phyloP scores from a whole-genome alignment of 768 basidiomycete species.

The Mycena kentingensis region DNA sequence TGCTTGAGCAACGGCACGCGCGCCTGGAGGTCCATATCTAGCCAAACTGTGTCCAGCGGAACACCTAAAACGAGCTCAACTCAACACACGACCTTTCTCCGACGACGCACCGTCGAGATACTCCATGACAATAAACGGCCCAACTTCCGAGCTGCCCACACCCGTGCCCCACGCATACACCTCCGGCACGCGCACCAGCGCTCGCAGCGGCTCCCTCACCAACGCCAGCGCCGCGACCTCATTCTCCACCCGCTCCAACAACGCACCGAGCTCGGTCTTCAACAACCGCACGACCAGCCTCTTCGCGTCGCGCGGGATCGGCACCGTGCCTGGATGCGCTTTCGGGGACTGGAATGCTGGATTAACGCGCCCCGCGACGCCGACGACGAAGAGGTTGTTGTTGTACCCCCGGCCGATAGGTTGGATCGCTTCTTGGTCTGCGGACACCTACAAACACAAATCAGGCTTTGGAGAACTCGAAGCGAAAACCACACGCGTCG shows the following conservation, averaged over 20 bases:
- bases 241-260: conserved; percentile 14
- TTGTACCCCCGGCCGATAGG: conserved; percentile 8
- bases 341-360: neutral
- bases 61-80: neutral
- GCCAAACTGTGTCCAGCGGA: conserved; percentile 15
- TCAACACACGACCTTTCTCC: neutral
- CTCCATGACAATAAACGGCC: conserved; percentile 15
- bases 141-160: conserved; percentile 2
- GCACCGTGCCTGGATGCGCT: conserved; percentile 10
- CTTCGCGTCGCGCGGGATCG: neutral
- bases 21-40: conserved; percentile 5
- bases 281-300: conserved; percentile 12
- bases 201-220: neutral
- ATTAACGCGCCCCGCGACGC: neutral
- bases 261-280: conserved; percentile 9
- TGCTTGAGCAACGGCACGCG: conserved; percentile 9
- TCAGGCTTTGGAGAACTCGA: too few relatives aligned
- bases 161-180: conserved; percentile 17
- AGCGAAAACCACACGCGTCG: too few relatives aligned
- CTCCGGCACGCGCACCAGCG: conserved; percentile 3
- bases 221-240: conserved; percentile 15
- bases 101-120: conserved; percentile 3
- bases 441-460: too few relatives aligned
- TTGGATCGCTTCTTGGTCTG: too few relatives aligned
- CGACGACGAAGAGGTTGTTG: conserved; percentile 10